Conservation (phyloP, 106 monocot genomes). For the Ottelia alismoides region DNA sequence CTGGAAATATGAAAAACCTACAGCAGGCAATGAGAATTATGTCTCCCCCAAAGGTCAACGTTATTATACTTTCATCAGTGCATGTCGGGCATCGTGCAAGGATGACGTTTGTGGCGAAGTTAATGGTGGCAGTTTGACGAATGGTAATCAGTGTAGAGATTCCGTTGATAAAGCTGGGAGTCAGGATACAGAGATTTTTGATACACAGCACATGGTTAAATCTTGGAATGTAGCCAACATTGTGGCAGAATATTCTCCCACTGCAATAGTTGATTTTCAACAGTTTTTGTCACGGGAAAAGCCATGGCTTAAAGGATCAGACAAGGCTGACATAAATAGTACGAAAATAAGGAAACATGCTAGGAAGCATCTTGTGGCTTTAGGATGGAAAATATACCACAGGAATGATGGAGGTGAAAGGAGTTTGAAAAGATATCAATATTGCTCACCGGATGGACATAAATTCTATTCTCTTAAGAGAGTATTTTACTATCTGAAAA, state of each 20-base stretch:
- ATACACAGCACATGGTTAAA: neutral
- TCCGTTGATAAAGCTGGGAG: neutral
- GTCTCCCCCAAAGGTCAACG: slow-evolving; percentile 12
- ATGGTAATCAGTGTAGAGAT: neutral
- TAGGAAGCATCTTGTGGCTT: slow-evolving; percentile 35
- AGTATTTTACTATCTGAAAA: no score
- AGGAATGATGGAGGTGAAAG: slow-evolving; percentile 4
- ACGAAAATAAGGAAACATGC: neutral
- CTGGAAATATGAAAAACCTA: slow-evolving; percentile 8
- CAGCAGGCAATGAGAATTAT: slow-evolving; percentile 1
- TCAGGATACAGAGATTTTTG: neutral
- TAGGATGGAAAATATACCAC: slow-evolving; percentile 36
- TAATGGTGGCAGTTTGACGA: neutral
- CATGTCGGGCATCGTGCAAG: slow-evolving; percentile 6
- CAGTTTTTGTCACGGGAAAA: neutral
- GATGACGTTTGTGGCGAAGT: neutral
- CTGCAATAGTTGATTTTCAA: slow-evolving; percentile 24
- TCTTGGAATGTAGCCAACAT: slow-evolving; percentile 26
- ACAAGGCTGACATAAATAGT: neutral
- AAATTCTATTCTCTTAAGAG: slow-evolving; percentile 17
- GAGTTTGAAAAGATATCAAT: slow-evolving; percentile 11
- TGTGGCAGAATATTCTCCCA: slow-evolving; percentile 26
- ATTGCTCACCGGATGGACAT: slow-evolving; percentile 18
- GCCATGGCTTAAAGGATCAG: neutral
- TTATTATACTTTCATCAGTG: slow-evolving; percentile 9